Evolutionary conservation across 768 basidiomycete genomes (phyloP).

Genomic region (Paxillus rubicundulus): DNA sequence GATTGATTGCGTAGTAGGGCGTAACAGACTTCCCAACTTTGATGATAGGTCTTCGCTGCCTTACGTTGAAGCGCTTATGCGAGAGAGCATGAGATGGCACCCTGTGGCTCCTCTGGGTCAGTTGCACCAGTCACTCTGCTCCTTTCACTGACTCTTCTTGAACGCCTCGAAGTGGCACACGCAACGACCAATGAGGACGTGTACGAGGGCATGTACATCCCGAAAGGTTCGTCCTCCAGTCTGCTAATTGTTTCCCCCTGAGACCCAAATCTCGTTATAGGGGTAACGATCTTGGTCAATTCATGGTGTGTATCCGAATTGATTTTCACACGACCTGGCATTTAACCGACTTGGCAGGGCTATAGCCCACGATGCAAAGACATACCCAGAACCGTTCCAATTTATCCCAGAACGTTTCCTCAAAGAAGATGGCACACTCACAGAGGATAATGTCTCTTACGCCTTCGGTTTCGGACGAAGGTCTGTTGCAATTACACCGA

Average conservation of each 20-base stretch:
- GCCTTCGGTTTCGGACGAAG: constrained; percentile 28
- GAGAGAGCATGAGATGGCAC: constrained; percentile 24
- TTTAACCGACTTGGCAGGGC: constrained; percentile 28
- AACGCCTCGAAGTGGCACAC: constrained; percentile 20
- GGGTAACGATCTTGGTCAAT: constrained; percentile 20
- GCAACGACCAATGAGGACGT: constrained; percentile 18
- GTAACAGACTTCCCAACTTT: constrained; percentile 20
- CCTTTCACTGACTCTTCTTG: not conserved
- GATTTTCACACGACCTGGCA: not conserved
- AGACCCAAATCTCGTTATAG: constrained; percentile 6
- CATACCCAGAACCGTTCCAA: constrained; percentile 38
- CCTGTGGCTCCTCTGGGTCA: constrained; percentile 21
- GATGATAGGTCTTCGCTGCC: constrained; percentile 24
- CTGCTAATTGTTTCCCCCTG: not conserved
- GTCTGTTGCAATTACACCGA: not conserved
- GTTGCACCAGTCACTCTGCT: not conserved
- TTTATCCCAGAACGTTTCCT: constrained; percentile 43
- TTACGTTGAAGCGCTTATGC: constrained; percentile 23
- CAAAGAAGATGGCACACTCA: constrained; percentile 15
- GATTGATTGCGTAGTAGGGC: constrained; percentile 22
- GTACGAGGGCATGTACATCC: constrained; percentile 26
- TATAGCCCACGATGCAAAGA: constrained; percentile 36
- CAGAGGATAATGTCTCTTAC: constrained; percentile 3
- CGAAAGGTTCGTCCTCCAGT: constrained; percentile 16
- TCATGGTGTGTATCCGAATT: constrained; percentile 14